Percentiles rank a stretch among this genome's conserved stretches.
Evolutionary conservation across 495 filamentous ascomycete genomes (phyloP).

Genomic region (Penicillium paradoxum): DNA sequence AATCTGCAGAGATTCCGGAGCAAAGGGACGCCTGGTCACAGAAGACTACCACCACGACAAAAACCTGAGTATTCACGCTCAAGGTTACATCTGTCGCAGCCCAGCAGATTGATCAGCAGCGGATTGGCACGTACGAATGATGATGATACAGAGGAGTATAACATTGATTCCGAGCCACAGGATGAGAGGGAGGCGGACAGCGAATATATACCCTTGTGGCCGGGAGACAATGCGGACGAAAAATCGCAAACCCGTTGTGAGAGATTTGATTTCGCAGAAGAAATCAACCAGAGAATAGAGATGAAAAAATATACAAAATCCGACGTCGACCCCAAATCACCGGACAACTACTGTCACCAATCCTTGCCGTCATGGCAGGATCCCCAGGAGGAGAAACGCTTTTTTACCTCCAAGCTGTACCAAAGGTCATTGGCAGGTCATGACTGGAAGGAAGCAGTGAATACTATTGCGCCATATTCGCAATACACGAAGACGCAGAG

Average conservation of each 20-base stretch:
- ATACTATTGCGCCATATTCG: conserved; percentile 11
- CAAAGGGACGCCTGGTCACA: conserved; percentile 10
- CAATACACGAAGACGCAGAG: not conserved
- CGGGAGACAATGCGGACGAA: conserved; percentile 2
- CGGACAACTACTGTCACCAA: not conserved
- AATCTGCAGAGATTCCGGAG: conserved; percentile 14
- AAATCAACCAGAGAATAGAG: not conserved
- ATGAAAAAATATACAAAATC: not conserved
- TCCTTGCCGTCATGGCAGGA: conserved; percentile 1
- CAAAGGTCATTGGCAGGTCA: conserved; percentile 12
- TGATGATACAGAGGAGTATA: conserved; percentile 2
- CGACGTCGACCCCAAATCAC: not conserved
- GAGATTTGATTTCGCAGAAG: conserved; percentile 1
- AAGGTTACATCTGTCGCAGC: conserved; percentile 17
- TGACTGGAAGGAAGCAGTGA: conserved; percentile 15
- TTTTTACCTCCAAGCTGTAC: conserved; percentile 13
- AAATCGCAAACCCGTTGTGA: not conserved
- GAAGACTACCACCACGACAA: conserved; percentile 13
- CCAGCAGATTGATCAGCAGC: conserved; percentile 31
- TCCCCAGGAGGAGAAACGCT: conserved; percentile 13
- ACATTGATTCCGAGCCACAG: not conserved
- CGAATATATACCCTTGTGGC: conserved; percentile 5
- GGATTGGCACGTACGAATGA: conserved; percentile 20
- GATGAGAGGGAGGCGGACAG: conserved; percentile 1
- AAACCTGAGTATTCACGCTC: conserved; percentile 21